Conservation (phyloP, 495 filamentous ascomycete genomes). For the Penicillium dipodomyicola region DNA sequence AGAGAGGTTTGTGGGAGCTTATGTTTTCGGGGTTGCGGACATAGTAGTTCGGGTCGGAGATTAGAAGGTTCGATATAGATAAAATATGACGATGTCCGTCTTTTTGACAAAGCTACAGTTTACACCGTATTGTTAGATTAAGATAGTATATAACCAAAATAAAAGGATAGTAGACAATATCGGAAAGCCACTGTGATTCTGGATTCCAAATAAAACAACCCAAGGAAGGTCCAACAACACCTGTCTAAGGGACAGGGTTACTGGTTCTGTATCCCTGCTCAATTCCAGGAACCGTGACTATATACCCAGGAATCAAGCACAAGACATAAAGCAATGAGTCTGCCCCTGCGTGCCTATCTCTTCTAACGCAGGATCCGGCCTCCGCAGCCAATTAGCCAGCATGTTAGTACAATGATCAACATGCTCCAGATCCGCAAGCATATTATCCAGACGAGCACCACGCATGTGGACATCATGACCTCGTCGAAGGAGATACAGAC, state of each 20-base stretch:
- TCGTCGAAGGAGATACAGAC: constrained; percentile 16
- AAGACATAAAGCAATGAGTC: constrained; percentile 21
- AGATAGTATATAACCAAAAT: background rate
- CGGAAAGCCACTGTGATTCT: background rate
- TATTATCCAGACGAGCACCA: constrained; percentile 16
- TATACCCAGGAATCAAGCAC: constrained; percentile 5
- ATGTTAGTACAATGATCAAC: constrained; percentile 21
- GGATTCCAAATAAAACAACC: background rate
- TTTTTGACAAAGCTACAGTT: too few species aligned
- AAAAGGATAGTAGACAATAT: background rate
- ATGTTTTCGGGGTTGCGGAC: background rate
- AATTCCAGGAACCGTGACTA: background rate
- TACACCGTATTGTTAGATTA: background rate
- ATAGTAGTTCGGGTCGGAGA: background rate
- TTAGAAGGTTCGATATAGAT: background rate
- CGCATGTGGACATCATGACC: constrained; percentile 20
- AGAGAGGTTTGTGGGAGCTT: background rate
- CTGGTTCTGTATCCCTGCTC: background rate
- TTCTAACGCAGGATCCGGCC: constrained; percentile 13
- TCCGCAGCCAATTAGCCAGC: constrained; percentile 16
- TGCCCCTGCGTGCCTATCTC: constrained; percentile 13
- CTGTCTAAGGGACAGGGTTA: background rate
- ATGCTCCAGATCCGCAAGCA: constrained; percentile 18
- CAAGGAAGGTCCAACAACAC: background rate
- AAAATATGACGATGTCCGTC: too few species aligned